Evolutionary conservation across 2,329 filamentous ascomycete genomes (phyloP).

Genomic region (Colletotrichum musae): DNA sequence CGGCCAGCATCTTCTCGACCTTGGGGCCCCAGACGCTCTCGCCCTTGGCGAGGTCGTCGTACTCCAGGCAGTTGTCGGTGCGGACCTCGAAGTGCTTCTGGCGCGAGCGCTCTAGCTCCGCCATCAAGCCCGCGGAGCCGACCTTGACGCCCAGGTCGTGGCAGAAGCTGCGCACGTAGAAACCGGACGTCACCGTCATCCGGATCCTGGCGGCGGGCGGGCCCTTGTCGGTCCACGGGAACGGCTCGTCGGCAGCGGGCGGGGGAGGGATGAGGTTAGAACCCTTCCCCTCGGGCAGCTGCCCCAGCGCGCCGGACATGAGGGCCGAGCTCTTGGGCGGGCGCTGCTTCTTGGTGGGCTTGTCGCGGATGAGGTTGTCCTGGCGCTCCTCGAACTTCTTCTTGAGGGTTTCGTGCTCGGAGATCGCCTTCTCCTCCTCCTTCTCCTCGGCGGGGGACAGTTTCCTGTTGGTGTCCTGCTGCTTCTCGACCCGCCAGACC

Average conservation of each 20-base stretch:
- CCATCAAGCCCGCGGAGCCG: constrained; percentile 88
- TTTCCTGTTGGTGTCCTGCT: constrained; percentile 64
- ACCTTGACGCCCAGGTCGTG: constrained; percentile 91
- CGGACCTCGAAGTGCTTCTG: constrained; percentile 86
- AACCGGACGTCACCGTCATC: constrained; percentile 95
- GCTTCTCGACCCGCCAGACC: constrained; percentile 74
- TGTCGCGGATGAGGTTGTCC: constrained; percentile 69
- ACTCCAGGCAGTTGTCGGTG: constrained; percentile 81
- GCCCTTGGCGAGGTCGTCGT: constrained; percentile 80
- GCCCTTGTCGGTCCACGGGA: constrained; percentile 72
- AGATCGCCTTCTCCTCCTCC: constrained; percentile 68
- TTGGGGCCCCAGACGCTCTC: constrained; percentile 88
- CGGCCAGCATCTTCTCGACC: constrained; percentile 65
- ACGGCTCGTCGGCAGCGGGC: constrained; percentile 62
- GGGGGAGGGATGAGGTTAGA: constrained; percentile 68
- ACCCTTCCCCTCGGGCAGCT: constrained; percentile 65
- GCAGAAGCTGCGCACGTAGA: constrained; percentile 95
- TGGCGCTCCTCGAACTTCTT: constrained; percentile 71
- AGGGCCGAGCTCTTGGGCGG: constrained; percentile 56
- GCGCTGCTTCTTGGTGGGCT: constrained; percentile 56
- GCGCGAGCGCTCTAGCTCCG: constrained; percentile 82
- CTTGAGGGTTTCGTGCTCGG: constrained; percentile 71
- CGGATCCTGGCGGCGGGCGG: constrained; percentile 86
- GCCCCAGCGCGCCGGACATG: constrained; percentile 72
- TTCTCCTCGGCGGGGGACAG: constrained; percentile 69